Evolutionary conservation across 75 land plant genomes (phyloP).

Genomic region (Pinus albicaulis): DNA sequence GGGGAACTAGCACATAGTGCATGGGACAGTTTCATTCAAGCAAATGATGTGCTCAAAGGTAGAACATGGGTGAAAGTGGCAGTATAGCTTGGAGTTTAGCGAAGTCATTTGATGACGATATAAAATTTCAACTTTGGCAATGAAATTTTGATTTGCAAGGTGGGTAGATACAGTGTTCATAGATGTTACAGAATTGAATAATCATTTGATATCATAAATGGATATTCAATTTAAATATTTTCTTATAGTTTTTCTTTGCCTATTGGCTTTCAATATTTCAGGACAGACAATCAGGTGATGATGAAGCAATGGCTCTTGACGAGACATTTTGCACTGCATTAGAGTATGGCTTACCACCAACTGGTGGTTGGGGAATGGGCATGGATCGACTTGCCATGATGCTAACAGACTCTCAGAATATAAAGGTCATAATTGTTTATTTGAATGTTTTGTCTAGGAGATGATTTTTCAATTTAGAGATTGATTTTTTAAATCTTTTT

Average conservation of each 20-base stretch:
- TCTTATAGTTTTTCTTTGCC: neutral
- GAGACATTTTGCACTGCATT: slow-evolving; percentile 88
- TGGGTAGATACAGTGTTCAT: neutral
- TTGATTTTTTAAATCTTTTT: neutral
- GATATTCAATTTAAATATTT: neutral
- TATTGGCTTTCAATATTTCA: slow-evolving; percentile 16
- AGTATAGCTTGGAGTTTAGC: too few species aligned
- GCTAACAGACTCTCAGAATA: slow-evolving; percentile 93
- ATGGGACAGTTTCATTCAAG: too few species aligned
- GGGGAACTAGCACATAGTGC: too few species aligned
- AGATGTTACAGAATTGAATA: neutral
- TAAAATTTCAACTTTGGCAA: too few species aligned
- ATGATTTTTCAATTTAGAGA: neutral
- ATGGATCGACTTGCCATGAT: slow-evolving; percentile 90
- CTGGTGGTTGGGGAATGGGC: slow-evolving; percentile 99
- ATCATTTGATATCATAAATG: neutral
- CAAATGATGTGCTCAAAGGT: too few species aligned
- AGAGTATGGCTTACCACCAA: slow-evolving; percentile 96
- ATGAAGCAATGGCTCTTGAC: slow-evolving; percentile 96
- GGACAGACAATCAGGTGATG: slow-evolving; percentile 93
- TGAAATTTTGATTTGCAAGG: slow-evolving; percentile 1
- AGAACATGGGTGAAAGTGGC: too few species aligned
- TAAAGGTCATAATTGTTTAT: slow-evolving; percentile 56
- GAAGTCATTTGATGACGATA: too few species aligned
- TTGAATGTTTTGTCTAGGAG: neutral